These are phyloP conservation scores for Fraxinus velutina DNA, from an alignment of 305 asterid genomes.

Conservation along the genomic window DNA sequence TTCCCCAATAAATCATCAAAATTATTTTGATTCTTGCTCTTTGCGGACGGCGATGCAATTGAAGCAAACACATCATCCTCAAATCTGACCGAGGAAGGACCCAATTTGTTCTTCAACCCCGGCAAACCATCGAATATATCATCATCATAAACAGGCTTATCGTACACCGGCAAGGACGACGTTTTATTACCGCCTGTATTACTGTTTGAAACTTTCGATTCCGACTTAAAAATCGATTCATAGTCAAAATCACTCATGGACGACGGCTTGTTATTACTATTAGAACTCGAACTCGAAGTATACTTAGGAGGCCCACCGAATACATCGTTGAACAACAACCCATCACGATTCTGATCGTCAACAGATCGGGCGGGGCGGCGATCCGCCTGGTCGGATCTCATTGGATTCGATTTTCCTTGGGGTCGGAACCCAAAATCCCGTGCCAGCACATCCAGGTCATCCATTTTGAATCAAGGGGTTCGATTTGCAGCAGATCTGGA, in stretches of 20 bases:
- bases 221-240: constrained; percentile 63
- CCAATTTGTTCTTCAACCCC: constrained; percentile 69
- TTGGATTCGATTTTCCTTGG: constrained; percentile 79
- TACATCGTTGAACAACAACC: constrained; percentile 53
- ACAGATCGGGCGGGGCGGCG: constrained; percentile 45
- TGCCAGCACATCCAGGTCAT: constrained; percentile 74
- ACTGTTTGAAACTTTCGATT: constrained; percentile 22
- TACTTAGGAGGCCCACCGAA: constrained; percentile 72
- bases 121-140: constrained; percentile 89
- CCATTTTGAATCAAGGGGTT: constrained; percentile 47
- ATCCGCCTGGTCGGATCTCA: constrained; percentile 47
- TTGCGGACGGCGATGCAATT: constrained; percentile 40
- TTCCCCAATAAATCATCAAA: constrained; percentile 68
- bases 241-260: constrained; percentile 56
- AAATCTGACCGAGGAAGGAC: constrained; percentile 44
- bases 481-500: constrained; percentile 39
- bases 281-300: constrained; percentile 35
- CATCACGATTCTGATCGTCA: constrained; percentile 38
- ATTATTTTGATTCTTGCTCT: constrained; percentile 34
- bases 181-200: constrained; percentile 24
- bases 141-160: constrained; percentile 88
- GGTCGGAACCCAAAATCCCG: constrained; percentile 66
- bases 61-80: constrained; percentile 59
- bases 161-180: constrained; percentile 70
- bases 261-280: constrained; percentile 28